Base-by-base conservation (phyloP, 2,329 filamentous ascomycete species). In the Penicillium sp. region DNA sequence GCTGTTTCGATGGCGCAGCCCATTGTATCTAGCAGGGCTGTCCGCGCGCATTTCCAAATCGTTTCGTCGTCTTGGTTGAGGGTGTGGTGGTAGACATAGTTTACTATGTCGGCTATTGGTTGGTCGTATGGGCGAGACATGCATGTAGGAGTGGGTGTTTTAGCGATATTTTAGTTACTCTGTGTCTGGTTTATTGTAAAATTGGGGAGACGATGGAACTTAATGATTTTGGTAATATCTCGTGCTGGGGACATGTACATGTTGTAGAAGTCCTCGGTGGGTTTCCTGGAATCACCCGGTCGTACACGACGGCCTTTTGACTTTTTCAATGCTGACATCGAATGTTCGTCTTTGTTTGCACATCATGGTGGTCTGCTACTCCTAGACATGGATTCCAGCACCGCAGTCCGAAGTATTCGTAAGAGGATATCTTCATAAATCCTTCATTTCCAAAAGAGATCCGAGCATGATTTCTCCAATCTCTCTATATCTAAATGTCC, bases 51-150 rank as follows among this genome's bases (percentile, higher is more conserved):
- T 33, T 44, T 49, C 48, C 56, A 65, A 12, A 73, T 17, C 47
- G 49, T 7, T 67, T 59, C 49, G 17, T 66, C 62, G 9, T 36
- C 29, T 33, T 49, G 21, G 33, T 57, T 55, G 17, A 68, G 57
- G 2, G 57, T 8, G 47, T 65, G 59, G 35, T 65, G 57, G 45
- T 63, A 68, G 49, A 68, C 56, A 50, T 70, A 70, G 45, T 60
- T 15, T 23, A 61, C 59, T 21, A 70, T 48, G n/a, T 66, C 64
- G 42, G 35, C n/a, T 27, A 69, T 68, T 17, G 59, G 52, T 77
- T 29, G 81, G 81, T 73, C 62, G 69, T 50, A 71, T 72, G 43
- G 75, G 72, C 23, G 73, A 73, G 59, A 33, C 62, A 63, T 62
- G 23, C 19, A 15, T 31, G 19, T 17, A 12, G 2, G 10, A 0